phyloP scores from a whole-genome alignment of 2,329 filamentous ascomycete species.

The Cryphonectria nitschkei region DNA sequence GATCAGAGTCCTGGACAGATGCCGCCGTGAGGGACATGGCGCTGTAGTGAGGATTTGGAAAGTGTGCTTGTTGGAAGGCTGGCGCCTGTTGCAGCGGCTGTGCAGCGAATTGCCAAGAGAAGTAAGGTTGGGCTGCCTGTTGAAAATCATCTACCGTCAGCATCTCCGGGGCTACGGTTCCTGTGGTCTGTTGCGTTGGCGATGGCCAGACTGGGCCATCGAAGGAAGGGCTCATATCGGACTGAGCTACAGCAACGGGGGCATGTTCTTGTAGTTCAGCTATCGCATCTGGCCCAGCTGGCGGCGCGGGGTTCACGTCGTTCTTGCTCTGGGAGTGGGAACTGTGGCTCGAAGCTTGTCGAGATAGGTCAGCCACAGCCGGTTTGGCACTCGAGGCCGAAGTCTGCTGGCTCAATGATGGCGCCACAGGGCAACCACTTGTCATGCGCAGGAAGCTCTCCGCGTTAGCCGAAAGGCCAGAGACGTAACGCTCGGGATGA shows the following conservation, averaged over 20 bases:
- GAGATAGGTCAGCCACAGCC: neutral
- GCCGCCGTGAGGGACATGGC: neutral
- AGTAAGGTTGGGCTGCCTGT: neutral
- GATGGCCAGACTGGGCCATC: neutral
- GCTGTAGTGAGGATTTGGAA: conserved; percentile 10
- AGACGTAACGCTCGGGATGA: conserved; percentile 95
- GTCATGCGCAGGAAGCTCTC: conserved; percentile 94
- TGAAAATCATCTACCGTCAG: conserved; percentile 6
- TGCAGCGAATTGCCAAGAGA: neutral
- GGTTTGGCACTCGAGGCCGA: neutral
- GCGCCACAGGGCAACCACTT: neutral
- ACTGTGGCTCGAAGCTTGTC: conserved; percentile 6
- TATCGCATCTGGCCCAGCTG: neutral
- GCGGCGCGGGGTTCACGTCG: neutral
- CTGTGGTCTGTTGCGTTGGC: conserved; percentile 9
- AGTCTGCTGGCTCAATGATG: neutral
- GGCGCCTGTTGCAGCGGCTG: conserved; percentile 3
- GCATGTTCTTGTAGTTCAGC: neutral
- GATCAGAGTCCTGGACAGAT: conserved; percentile 8
- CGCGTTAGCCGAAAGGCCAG: conserved; percentile 95
- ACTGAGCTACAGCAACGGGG: neutral
- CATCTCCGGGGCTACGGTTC: conserved; percentile 11
- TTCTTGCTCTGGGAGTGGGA: neutral
- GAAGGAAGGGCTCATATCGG: conserved; percentile 1
- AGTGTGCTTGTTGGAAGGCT: conserved; percentile 12